These are phyloP conservation scores for Cylindrotheca closterium DNA, from an alignment of 108 stramenopile genomes.

Conservation along the genomic window DNA sequence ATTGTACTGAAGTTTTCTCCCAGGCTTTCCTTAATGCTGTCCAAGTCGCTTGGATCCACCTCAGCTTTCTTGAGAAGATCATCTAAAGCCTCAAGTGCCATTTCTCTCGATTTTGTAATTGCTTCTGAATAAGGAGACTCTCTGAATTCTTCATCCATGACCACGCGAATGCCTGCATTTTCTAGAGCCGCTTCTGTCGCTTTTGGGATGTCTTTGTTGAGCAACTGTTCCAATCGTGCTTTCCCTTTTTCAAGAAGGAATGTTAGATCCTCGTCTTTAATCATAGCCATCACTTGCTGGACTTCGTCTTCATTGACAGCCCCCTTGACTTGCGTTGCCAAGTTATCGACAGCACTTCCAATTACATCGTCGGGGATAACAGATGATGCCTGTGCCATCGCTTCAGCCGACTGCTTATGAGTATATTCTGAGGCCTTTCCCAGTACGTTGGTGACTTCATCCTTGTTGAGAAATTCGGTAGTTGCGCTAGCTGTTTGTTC, in stretches of 20 bases:
- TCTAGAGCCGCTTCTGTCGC: slow-evolving; percentile 55
- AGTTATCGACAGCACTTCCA: not conserved
- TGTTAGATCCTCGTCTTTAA: slow-evolving; percentile 83
- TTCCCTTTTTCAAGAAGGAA: slow-evolving; percentile 60
- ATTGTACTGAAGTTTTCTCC: slow-evolving; percentile 62
- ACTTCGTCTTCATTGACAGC: slow-evolving; percentile 46
- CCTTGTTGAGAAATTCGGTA: slow-evolving; percentile 23
- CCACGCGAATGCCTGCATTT: slow-evolving; percentile 62
- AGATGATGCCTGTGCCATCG: slow-evolving; percentile 8
- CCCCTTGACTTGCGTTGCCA: slow-evolving; percentile 23
- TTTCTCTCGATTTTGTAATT: slow-evolving; percentile 55
- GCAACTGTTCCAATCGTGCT: slow-evolving; percentile 62
- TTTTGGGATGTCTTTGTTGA: slow-evolving; percentile 58
- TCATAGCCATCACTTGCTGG: slow-evolving; percentile 65
- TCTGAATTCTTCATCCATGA: slow-evolving; percentile 18
- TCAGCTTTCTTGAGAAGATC: slow-evolving; percentile 36
- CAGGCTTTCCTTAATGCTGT: slow-evolving; percentile 28
- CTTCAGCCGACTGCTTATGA: slow-evolving; percentile 18
- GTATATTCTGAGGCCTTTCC: slow-evolving; percentile 19
- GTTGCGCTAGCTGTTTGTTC: slow-evolving; percentile 45
- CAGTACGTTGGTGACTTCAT: slow-evolving; percentile 23
- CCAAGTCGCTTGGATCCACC: slow-evolving; percentile 24
- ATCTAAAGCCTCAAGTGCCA: slow-evolving; percentile 58
- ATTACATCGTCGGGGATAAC: not conserved
- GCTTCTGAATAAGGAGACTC: slow-evolving; percentile 16